A percentile compares a stretch with the other conserved stretches of the same genome.
These are phyloP conservation scores for Pseudevernia furfuracea DNA, from an alignment of 495 filamentous ascomycete genomes.

Conservation along the genomic window DNA sequence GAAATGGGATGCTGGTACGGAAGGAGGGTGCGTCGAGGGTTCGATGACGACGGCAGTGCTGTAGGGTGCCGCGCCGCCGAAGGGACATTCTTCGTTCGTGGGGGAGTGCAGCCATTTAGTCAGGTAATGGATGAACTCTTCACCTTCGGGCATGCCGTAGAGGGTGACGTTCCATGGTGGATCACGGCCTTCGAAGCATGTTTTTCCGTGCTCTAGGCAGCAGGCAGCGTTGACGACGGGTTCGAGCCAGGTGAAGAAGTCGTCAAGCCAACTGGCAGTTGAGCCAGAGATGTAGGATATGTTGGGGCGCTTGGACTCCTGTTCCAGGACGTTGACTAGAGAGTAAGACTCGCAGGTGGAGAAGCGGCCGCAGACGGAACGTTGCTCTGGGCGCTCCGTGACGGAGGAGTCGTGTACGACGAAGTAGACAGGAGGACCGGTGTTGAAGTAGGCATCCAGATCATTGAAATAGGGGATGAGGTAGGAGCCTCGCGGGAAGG, in stretches of 20 bases:
- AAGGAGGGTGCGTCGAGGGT: constrained; percentile 35
- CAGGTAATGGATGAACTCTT: constrained; percentile 80
- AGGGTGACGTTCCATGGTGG: constrained; percentile 84
- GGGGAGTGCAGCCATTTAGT: constrained; percentile 73
- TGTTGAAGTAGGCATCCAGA: constrained; percentile 82
- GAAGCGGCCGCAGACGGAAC: constrained; percentile 84
- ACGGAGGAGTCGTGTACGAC: constrained; percentile 74
- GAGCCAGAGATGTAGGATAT: constrained; percentile 88
- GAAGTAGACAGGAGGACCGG: constrained; percentile 93
- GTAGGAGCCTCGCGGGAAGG: constrained; percentile 87
- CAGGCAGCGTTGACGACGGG: constrained; percentile 69
- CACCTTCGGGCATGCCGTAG: constrained; percentile 81
- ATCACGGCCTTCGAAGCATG: constrained; percentile 69
- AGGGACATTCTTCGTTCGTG: constrained; percentile 72
- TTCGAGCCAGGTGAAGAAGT: constrained; percentile 93
- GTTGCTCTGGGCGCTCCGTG: constrained; percentile 65
- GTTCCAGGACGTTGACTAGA: constrained; percentile 79
- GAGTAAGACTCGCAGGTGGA: constrained; percentile 77
- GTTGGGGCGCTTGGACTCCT: constrained; percentile 83
- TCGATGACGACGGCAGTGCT: constrained; percentile 79
- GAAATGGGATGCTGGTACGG: constrained; percentile 70
- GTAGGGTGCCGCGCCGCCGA: constrained; percentile 83
- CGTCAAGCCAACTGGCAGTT: constrained; percentile 92
- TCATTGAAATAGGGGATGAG: constrained; percentile 93
- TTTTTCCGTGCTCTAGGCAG: constrained; percentile 57